phyloP scores from a whole-genome alignment of 2,329 filamentous ascomycete genomes.

The Verticillium tricorpus region DNA sequence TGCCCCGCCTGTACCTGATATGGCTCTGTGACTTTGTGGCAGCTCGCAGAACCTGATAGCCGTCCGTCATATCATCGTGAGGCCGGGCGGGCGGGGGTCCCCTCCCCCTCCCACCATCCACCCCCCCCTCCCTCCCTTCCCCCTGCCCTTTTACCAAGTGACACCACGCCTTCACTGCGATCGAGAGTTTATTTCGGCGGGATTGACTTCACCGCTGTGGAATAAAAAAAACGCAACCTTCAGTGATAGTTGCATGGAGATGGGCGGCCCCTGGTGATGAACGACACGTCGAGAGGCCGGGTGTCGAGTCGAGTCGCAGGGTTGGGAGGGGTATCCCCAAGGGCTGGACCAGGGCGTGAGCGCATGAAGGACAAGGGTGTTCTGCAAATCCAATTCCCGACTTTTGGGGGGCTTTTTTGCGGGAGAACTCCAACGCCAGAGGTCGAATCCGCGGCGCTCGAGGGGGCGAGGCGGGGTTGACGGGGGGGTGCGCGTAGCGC shows the following conservation, averaged over 20 bases:
- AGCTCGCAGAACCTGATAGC: background rate
- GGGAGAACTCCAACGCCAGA: background rate
- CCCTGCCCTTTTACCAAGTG: background rate
- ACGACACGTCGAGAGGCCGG: background rate
- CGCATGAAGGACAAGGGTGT: background rate
- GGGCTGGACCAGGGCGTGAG: background rate
- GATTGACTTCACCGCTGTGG: background rate
- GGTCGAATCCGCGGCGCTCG: background rate
- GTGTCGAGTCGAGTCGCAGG: background rate
- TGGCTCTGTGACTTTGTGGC: background rate
- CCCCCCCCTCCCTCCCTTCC: background rate
- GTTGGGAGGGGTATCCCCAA: background rate
- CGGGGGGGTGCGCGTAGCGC: background rate
- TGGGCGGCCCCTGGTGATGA: background rate
- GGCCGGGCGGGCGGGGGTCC: background rate
- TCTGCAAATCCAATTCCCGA: background rate
- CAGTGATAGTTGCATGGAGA: background rate
- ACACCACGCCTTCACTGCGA: background rate
- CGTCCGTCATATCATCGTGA: background rate
- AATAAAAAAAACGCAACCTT: background rate
- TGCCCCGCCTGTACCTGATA: background rate
- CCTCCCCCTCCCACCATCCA: background rate
- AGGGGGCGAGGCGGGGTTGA: background rate
- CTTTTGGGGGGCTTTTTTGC: slow-evolving; percentile 1
- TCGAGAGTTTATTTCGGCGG: background rate